phyloP scores from a whole-genome alignment of 2,329 filamentous ascomycete species.

The Helminthosporium solani region DNA sequence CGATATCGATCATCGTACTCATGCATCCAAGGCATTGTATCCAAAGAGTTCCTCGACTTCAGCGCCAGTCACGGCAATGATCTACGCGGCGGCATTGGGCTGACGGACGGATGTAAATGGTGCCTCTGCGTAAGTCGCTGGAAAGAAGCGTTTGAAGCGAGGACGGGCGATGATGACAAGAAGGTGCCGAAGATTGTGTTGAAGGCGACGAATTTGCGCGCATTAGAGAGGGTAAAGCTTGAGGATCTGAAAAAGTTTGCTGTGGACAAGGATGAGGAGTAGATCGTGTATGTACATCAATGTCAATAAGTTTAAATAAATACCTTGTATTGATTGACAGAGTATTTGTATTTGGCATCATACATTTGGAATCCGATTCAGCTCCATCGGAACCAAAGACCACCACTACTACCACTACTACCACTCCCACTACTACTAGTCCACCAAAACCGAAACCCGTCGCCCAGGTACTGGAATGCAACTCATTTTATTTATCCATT shows the following conservation, averaged over 20 bases:
- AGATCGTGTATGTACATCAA: too few species aligned
- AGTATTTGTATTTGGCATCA: background rate
- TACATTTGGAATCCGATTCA: background rate
- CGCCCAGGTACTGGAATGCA: background rate
- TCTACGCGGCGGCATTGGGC: conserved; percentile 53
- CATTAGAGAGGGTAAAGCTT: conserved; percentile 50
- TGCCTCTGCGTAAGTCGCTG: conserved; percentile 62
- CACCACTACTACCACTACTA: too few species aligned
- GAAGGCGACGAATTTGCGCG: conserved; percentile 55
- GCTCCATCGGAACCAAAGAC: background rate
- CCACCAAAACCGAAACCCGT: too few species aligned
- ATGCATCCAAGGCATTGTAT: conserved; percentile 47
- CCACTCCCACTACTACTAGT: too few species aligned
- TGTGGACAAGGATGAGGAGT: conserved; percentile 34
- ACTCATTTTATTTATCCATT: conserved; percentile 18
- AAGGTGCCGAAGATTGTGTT: conserved; percentile 53
- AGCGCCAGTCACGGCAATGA: conserved; percentile 60
- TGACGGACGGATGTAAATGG: conserved; percentile 62
- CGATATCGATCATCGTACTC: too few species aligned
- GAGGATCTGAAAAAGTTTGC: conserved; percentile 55
- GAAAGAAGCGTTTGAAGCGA: conserved; percentile 60
- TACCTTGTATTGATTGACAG: background rate
- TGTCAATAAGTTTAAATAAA: background rate
- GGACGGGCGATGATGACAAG: conserved; percentile 48
- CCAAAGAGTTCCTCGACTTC: conserved; percentile 63